phyloP scores from a whole-genome alignment of 1,284 basidiomycete species.

The Pseudozyma pruni region DNA sequence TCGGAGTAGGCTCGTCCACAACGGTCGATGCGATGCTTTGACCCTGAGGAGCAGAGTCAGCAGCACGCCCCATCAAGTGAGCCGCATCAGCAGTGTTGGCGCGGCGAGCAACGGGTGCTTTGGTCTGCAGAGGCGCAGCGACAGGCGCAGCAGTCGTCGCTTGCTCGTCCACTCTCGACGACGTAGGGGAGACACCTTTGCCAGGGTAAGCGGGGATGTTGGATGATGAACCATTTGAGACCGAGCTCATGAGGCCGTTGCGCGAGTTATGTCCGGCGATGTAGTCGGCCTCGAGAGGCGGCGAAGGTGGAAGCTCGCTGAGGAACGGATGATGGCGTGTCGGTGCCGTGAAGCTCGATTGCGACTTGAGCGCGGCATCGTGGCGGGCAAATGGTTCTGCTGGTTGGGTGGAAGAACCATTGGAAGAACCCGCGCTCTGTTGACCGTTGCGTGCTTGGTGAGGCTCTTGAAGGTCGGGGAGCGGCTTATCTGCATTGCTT shows the following conservation, averaged over 20 bases:
- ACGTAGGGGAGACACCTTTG: constrained; percentile 2
- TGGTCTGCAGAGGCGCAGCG: constrained; percentile 17
- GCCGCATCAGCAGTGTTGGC: constrained; percentile 35
- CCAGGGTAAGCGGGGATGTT: constrained; percentile 7
- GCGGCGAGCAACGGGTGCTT: constrained; percentile 37
- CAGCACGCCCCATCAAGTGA: constrained; percentile 5
- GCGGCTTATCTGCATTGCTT: constrained; percentile 2
- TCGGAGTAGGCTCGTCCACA: constrained; percentile 21
- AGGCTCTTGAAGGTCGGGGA: constrained; percentile 14
- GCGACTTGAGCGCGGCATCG: constrained; percentile 40
- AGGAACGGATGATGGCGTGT: constrained; percentile 53
- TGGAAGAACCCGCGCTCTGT: constrained; percentile 6
- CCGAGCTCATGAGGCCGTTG: constrained; percentile 39
- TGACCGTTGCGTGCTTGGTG: constrained; percentile 12
- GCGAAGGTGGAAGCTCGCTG: constrained; percentile 60
- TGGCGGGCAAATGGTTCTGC: constrained; percentile 13
- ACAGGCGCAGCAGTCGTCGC: neutral
- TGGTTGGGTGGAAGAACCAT: constrained; percentile 1
- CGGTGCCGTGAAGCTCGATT: constrained; percentile 47
- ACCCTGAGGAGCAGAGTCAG: neutral
- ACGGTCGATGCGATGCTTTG: neutral
- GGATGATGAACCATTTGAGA: constrained; percentile 17
- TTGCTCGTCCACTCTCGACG: neutral
- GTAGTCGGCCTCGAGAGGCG: constrained; percentile 57
- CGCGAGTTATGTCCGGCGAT: constrained; percentile 36